A percentile compares a stretch with the other conserved stretches of the same genome.
phyloP scores from a whole-genome alignment of 768 basidiomycete species.

The Boletus speciosus region DNA sequence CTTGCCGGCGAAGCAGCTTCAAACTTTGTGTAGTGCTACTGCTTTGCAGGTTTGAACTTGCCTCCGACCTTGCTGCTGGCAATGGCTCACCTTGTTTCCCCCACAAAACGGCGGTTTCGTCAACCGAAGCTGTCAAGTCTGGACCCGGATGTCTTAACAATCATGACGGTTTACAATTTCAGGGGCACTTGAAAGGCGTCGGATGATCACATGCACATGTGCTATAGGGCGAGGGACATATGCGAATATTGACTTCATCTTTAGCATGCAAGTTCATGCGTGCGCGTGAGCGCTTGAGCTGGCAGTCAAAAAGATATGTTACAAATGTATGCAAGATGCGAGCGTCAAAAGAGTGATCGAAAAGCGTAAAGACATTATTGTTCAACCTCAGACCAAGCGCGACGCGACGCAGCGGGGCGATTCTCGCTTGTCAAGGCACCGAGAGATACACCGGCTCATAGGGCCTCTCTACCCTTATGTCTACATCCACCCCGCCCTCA shows the following conservation, averaged over 20 bases:
- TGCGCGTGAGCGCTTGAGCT: neutral
- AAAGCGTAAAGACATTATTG: neutral
- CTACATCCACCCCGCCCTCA: slow-evolving; percentile 22
- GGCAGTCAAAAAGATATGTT: neutral
- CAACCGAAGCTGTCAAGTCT: too few relatives aligned
- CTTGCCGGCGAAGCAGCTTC: too few relatives aligned
- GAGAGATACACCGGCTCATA: slow-evolving; percentile 25
- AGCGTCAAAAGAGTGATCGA: neutral
- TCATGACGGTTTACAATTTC: too few relatives aligned
- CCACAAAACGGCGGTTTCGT: too few relatives aligned
- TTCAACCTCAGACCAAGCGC: neutral
- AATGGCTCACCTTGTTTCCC: too few relatives aligned
- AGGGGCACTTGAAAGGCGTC: too few relatives aligned
- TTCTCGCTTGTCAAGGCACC: slow-evolving; percentile 4
- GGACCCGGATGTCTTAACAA: too few relatives aligned
- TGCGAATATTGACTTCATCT: neutral
- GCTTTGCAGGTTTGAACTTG: too few relatives aligned
- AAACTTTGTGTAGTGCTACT: too few relatives aligned
- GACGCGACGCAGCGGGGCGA: too few relatives aligned
- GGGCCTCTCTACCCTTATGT: slow-evolving; percentile 24
- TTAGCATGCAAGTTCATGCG: neutral
- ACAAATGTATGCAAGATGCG: neutral
- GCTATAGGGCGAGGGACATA: neutral
- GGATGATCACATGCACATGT: neutral
- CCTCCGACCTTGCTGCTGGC: too few relatives aligned